A percentile compares a stretch with the other conserved stretches of the same genome.
phyloP scores from a whole-genome alignment of 2,329 filamentous ascomycete genomes.

The Ascochyta viciae-villosae region DNA sequence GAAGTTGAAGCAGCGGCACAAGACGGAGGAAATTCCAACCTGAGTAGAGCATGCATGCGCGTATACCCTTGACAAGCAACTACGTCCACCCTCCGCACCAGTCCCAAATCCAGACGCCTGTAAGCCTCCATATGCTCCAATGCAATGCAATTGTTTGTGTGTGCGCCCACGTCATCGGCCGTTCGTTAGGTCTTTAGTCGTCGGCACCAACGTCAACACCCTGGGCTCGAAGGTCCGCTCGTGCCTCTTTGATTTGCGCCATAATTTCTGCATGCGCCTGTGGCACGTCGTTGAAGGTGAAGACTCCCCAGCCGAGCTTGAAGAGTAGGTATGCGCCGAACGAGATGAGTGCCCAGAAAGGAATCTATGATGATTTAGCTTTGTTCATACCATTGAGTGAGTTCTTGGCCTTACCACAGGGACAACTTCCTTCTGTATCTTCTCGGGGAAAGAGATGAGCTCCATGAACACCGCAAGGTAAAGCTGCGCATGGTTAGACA shows the following conservation, averaged over 20 bases:
- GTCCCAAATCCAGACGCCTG: constrained; percentile 7
- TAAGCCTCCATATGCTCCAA: constrained; percentile 12
- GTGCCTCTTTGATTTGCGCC: constrained; percentile 79
- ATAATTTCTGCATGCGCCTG: constrained; percentile 89
- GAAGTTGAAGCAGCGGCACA: constrained; percentile 78
- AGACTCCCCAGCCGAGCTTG: constrained; percentile 88
- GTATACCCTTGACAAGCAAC: constrained; percentile 21
- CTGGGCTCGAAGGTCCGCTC: constrained; percentile 73
- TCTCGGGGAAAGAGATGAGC: constrained; percentile 78
- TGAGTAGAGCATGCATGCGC: constrained; percentile 19
- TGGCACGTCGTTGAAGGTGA: constrained; percentile 96
- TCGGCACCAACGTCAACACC: constrained; percentile 77
- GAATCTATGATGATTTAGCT: constrained; percentile 66
- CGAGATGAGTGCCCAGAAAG: constrained; percentile 89
- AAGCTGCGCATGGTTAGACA: constrained; percentile 64
- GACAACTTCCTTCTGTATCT: constrained; percentile 83
- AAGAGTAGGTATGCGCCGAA: constrained; percentile 92
- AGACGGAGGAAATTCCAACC: constrained; percentile 58
- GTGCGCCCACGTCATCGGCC: neutral
- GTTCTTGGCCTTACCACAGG: constrained; percentile 74
- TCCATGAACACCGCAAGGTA: constrained; percentile 88
- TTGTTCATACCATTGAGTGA: neutral
- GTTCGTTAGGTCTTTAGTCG: neutral
- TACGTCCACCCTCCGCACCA: constrained; percentile 5
- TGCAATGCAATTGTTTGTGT: constrained; percentile 8